These are phyloP conservation scores for Fusarium sp. DNA, from an alignment of 2,329 filamentous ascomycete species.

Conservation along the genomic window DNA sequence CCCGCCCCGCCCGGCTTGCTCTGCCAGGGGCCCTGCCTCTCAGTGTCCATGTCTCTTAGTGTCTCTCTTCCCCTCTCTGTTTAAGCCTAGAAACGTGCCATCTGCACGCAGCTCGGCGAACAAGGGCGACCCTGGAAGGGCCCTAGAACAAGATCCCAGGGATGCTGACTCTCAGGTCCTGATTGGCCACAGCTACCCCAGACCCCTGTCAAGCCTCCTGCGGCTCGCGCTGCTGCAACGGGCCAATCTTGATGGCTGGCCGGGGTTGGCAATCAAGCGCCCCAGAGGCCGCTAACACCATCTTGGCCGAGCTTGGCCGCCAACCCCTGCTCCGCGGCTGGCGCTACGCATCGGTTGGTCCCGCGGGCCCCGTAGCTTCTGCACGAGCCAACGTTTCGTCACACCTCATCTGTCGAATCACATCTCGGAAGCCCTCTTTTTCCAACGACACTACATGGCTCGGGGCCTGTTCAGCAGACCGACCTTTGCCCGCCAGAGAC, in stretches of 20 bases:
- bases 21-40: constrained; percentile 13
- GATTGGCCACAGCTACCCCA: constrained; percentile 27
- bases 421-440: constrained; percentile 38
- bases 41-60: too few species aligned
- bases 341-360: constrained; percentile 62
- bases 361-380: constrained; percentile 63
- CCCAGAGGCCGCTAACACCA: constrained; percentile 1
- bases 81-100: constrained; percentile 6
- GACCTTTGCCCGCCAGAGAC: constrained; percentile 35
- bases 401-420: constrained; percentile 60
- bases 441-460: constrained; percentile 43
- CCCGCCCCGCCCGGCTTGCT: constrained; percentile 29
- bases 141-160: constrained; percentile 26
- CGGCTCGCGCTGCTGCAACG: constrained; percentile 51
- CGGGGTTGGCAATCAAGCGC: constrained; percentile 46
- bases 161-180: background rate
- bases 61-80: too few species aligned
- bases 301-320: background rate
- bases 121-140: constrained; percentile 20
- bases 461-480: constrained; percentile 45
- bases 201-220: constrained; percentile 41
- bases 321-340: constrained; percentile 49
- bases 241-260: constrained; percentile 60
- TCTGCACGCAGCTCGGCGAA: background rate
- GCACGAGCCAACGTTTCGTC: constrained; percentile 62